Base-by-base conservation (phyloP, 163 green algal genomes). In the Coccomyxa subellipsoidea region DNA sequence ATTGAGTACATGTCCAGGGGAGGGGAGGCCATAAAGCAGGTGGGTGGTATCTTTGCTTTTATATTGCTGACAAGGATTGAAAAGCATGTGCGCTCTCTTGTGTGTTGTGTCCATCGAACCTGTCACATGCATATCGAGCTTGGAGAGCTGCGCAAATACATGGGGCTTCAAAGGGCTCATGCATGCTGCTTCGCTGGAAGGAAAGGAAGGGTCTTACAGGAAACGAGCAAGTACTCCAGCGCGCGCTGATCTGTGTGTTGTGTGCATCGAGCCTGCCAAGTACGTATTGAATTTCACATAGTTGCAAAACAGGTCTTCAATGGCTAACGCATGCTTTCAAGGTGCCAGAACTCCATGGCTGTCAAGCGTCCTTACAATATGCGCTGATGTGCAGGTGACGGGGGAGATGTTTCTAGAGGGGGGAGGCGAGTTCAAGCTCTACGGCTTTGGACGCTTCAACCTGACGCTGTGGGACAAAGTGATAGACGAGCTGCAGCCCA, bases 381-480 rank as follows among this genome's bases (percentile, higher is more conserved):
- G 15, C 47, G 1, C 23, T 76, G 31, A 3, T 36, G 2, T 39
- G 15, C 69, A 76, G 69, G 31, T 76, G 31, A 37, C 34, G 25
- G 69, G 69, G 5, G 69, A 76, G 31, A 39, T 76, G 31, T 34
- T 39, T 0, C 69, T 76, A 23, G 69, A 12, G 4, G 34, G 34
- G 31, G 69, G 69, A 37, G 69, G 31, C 21, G 34, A 37, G 31
- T 23, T 76, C 15, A 15, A 76, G 18, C 31, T 76, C 15, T 23
- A 23, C 5, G 34, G 69, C 34, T 76, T 76, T 25, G 69, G 69
- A 12, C 69, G 34, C 31, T 76, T 76, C 69, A 76, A 76, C 34
- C 34, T 76, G 15, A 76, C 69, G 69, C 69, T 76, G 69, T 76
- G 69, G 69, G 69, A 76, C 69, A 39, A 39, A 23, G 69, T 76